A percentile compares a stretch with the other conserved stretches of the same genome.
Evolutionary conservation across 345 rosid genomes (phyloP).

Genomic region (Eucalyptus curtisii): DNA sequence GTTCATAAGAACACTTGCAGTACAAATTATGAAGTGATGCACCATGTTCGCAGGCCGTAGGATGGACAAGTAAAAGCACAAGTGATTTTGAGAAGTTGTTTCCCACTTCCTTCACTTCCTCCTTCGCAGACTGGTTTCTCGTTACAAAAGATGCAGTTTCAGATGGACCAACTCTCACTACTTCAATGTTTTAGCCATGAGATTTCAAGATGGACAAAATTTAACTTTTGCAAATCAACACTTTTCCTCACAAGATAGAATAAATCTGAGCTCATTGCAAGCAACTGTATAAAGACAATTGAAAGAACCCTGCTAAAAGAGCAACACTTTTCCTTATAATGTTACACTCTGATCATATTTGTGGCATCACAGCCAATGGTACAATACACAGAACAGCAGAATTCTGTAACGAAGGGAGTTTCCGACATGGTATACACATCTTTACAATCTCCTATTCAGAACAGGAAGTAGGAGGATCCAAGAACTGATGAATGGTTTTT

Average conservation of each 20-base stretch:
- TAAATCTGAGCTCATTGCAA: not conserved
- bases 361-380: not conserved
- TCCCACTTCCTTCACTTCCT: not conserved
- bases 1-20: not conserved
- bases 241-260: not conserved
- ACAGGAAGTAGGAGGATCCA: slow-evolving; percentile 33
- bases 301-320: not conserved
- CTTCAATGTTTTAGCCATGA: not conserved
- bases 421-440: not conserved
- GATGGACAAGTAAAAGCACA: not conserved
- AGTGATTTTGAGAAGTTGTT: not conserved
- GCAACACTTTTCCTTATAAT: not conserved
- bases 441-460: slow-evolving; percentile 1
- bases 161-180: not conserved
- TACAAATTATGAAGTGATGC: not conserved
- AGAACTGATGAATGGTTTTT: slow-evolving; percentile 40
- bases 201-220: not conserved
- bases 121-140: not conserved
- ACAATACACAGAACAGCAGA: not conserved
- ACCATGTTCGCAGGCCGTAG: not conserved
- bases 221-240: not conserved
- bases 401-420: not conserved
- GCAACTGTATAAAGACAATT: not conserved
- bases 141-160: not conserved
- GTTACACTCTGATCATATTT: not conserved